Percentiles rank a stretch among this genome's conserved stretches.
phyloP scores from a whole-genome alignment of 805 yeast genomes.

The Metschnikowia henanensis region DNA sequence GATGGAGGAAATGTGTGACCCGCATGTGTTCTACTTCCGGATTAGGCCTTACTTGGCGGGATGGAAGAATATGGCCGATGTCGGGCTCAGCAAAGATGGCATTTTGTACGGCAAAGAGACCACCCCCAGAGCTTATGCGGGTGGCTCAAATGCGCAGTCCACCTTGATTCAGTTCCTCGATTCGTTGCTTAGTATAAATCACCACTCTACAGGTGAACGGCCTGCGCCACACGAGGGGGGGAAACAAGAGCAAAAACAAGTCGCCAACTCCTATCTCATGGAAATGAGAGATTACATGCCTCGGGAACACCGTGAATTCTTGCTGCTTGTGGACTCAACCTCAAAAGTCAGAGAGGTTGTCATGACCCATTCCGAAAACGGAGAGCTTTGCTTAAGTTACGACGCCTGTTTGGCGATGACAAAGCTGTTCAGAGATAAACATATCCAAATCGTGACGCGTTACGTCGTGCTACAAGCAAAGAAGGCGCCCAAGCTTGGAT shows the following conservation, averaged over 20 bases:
- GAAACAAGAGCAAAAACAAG: slow-evolving; percentile 11
- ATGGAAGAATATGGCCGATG: slow-evolving; percentile 88
- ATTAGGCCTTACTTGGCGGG: slow-evolving; percentile 92
- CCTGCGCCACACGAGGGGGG: slow-evolving; percentile 25
- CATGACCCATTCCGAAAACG: slow-evolving; percentile 35
- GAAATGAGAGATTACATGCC: slow-evolving; percentile 95
- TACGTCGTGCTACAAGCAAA: slow-evolving; percentile 82
- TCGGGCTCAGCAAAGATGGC: slow-evolving; percentile 71
- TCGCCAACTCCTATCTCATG: slow-evolving; percentile 56
- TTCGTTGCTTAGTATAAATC: slow-evolving; percentile 71
- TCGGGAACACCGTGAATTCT: slow-evolving; percentile 73
- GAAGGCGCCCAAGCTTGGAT: slow-evolving; percentile 50
- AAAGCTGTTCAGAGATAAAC: slow-evolving; percentile 87
- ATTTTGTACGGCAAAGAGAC: slow-evolving; percentile 71
- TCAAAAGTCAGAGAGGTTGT: slow-evolving; percentile 70
- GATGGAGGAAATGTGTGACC: slow-evolving; percentile 95
- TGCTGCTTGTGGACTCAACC: slow-evolving; percentile 55
- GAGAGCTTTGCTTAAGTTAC: slow-evolving; percentile 68
- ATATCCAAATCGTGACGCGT: slow-evolving; percentile 88
- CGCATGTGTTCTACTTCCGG: slow-evolving; percentile 84
- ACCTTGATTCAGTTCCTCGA: slow-evolving; percentile 88
- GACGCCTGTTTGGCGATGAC: slow-evolving; percentile 91
- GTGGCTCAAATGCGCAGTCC: slow-evolving; percentile 94
- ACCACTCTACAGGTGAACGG: slow-evolving; percentile 72
- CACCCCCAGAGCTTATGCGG: slow-evolving; percentile 59